A percentile compares a stretch with the other conserved stretches of the same genome.
These are phyloP conservation scores for Talaromyces wortmannii DNA, from an alignment of 495 filamentous ascomycete species.

Conservation along the genomic window DNA sequence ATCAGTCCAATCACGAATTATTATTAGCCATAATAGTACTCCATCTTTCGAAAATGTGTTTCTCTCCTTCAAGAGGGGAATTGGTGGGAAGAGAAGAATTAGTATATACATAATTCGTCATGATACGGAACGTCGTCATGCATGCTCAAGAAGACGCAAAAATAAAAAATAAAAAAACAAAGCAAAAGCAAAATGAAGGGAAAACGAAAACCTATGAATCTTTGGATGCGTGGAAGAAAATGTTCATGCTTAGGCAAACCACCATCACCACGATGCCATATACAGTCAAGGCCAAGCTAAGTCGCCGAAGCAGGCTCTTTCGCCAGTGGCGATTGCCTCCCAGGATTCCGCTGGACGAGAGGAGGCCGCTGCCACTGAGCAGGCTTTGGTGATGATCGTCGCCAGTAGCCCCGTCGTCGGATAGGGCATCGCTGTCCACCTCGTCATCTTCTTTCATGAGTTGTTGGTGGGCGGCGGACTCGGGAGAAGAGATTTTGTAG, in stretches of 20 bases:
- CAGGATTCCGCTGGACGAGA: constrained; percentile 39
- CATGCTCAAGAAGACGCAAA: constrained; percentile 20
- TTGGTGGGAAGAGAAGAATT: constrained; percentile 19
- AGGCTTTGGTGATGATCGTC: constrained; percentile 21
- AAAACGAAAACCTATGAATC: constrained; percentile 18
- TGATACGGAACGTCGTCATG: background rate
- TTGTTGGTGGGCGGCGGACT: constrained; percentile 74
- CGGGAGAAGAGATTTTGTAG: constrained; percentile 90
- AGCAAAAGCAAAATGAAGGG: constrained; percentile 23
- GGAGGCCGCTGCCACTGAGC: constrained; percentile 21
- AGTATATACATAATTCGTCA: constrained; percentile 47
- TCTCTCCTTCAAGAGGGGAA: background rate
- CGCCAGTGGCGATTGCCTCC: constrained; percentile 50
- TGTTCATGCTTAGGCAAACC: constrained; percentile 78
- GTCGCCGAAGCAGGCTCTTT: constrained; percentile 55
- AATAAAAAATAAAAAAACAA: constrained; percentile 15
- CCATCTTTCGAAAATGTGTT: no score
- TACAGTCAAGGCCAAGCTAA: constrained; percentile 67
- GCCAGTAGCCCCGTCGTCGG: constrained; percentile 38
- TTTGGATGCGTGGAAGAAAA: constrained; percentile 58
- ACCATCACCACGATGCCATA: constrained; percentile 89
- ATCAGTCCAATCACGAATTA: no score
- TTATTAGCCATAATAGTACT: no score
- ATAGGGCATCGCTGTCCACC: constrained; percentile 30
- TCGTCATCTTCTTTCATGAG: constrained; percentile 88